These are phyloP conservation scores for Phellopilus nigrolimitatus DNA, from an alignment of 1,284 basidiomycete species.

Conservation along the genomic window DNA sequence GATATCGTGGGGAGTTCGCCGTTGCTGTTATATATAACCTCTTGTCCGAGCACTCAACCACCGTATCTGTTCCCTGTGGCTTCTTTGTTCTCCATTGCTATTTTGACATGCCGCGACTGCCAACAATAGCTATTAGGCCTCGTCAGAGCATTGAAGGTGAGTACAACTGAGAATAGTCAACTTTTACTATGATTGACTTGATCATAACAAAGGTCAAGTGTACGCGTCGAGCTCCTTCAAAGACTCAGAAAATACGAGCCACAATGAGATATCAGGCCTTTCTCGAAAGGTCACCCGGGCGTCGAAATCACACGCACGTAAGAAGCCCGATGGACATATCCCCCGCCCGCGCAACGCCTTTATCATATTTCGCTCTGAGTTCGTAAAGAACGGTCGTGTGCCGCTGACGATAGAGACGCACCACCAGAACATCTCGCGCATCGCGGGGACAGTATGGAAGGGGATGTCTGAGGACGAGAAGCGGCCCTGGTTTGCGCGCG, in stretches of 20 bases:
- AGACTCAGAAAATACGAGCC: background rate
- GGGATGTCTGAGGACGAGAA: slow-evolving; percentile 40
- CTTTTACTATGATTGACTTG: too few relatives aligned
- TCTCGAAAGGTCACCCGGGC: background rate
- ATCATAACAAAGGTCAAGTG: too few relatives aligned
- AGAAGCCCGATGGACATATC: slow-evolving; percentile 42
- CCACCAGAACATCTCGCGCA: slow-evolving; percentile 53
- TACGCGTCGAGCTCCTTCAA: background rate
- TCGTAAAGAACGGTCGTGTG: slow-evolving; percentile 41
- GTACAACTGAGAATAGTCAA: background rate
- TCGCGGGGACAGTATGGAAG: slow-evolving; percentile 52
- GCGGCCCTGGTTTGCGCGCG: slow-evolving; percentile 46
- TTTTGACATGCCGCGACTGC: background rate
- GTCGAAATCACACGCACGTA: slow-evolving; percentile 18
- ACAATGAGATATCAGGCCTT: background rate
- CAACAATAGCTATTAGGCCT: background rate
- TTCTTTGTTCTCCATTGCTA: too few relatives aligned
- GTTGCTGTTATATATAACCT: background rate
- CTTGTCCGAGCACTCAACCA: background rate
- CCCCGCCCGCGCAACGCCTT: slow-evolving; percentile 90
- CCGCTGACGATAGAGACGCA: slow-evolving; percentile 36
- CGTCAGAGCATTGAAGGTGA: background rate
- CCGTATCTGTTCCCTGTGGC: background rate
- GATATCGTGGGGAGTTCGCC: background rate
- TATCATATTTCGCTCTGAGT: slow-evolving; percentile 89